Base-by-base conservation (phyloP, 2,329 filamentous ascomycete genomes). In the Corynespora cassiicola region DNA sequence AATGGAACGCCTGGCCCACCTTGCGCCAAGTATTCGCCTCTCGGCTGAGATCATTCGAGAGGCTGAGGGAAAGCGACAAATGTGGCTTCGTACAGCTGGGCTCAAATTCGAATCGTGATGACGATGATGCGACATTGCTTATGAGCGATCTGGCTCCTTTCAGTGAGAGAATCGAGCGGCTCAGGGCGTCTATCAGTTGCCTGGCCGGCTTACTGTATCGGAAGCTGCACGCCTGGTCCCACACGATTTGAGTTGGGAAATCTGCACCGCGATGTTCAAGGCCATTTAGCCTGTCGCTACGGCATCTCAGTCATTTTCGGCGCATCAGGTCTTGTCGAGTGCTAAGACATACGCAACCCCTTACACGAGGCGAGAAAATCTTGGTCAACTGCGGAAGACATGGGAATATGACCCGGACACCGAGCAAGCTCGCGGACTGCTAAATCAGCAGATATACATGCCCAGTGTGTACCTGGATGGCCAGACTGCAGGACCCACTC, bases 11-110 rank as follows among this genome's bases (percentile, higher is more conserved):
- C 87, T 90, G 63, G 81, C 86, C 0, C 80, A 86, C 51, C 74
- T 94, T 20, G 87, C 88, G 3, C 88, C 88, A 5, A 91, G 87
- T 58, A 73, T 92, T 20, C 81, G 79, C 50, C 74, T 92, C 32
- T 85, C 85, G n/a, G 84, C 86, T 15, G 88, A 92, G 60, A 90
- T 92, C 44, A 81, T 92, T 59, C 83, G 86, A 41, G 88, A 92
- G 64, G 88, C 88, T 6, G 88, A 74, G 64, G 80, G 84, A 54
- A 80, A 87, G 51, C 76, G 88, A 52, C 82, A 85, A 56, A 76
- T 80, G 45, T 82, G 82, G 67, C 71, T 71, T 12, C 61, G 66
- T 10, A 68, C 65, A 19, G 64, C 70, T 36, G 69, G 69, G 31
- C 53, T 67, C 12, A 67, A 66, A 32, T 65, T 66, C 24, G 61